phyloP scores from a whole-genome alignment of 164 flowering plant species.

The Saururus chinensis region DNA sequence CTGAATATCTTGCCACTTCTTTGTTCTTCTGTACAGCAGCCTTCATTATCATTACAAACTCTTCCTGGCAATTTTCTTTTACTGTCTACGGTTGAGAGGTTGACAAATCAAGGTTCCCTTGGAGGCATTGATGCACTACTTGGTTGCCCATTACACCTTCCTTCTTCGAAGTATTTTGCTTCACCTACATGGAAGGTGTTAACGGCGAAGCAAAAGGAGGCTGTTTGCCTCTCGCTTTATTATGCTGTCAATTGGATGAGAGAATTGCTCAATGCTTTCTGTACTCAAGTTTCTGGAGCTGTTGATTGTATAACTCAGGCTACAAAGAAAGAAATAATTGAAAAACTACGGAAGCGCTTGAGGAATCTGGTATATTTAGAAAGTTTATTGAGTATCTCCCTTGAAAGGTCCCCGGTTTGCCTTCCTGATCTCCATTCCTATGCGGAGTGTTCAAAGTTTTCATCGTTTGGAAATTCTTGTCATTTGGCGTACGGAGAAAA shows the following conservation, averaged over 20 bases:
- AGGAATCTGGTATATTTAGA: conserved; percentile 71
- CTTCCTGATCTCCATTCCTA: conserved; percentile 48
- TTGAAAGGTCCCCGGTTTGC: conserved; percentile 28
- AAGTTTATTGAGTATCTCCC: conserved; percentile 41
- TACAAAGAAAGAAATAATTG: conserved; percentile 41
- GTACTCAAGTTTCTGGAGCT: conserved; percentile 55
- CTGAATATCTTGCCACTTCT: conserved; percentile 62
- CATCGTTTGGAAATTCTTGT: conserved; percentile 13
- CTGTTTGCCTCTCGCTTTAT: conserved; percentile 50
- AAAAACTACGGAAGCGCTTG: conserved; percentile 68
- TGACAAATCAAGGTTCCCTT: conserved; percentile 81
- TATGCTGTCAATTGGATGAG: conserved; percentile 78
- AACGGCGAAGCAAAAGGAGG: conserved; percentile 54
- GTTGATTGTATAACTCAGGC: conserved; percentile 46
- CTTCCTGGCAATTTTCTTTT: conserved; percentile 64
- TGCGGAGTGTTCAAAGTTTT: conserved; percentile 23
- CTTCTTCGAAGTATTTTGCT: conserved; percentile 60
- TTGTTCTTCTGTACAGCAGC: conserved; percentile 28
- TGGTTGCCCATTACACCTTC: conserved; percentile 82
- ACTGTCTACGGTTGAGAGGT: conserved; percentile 63
- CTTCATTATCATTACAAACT: conserved; percentile 39
- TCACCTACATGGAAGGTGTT: conserved; percentile 39
- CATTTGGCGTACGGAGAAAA: conserved; percentile 18
- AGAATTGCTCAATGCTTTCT: conserved; percentile 84
- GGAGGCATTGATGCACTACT: conserved; percentile 89